A percentile compares a stretch with the other conserved stretches of the same genome.
Evolutionary conservation across 148 eudicot genomes (phyloP).

Genomic region (Chenopodium berlandieri): DNA sequence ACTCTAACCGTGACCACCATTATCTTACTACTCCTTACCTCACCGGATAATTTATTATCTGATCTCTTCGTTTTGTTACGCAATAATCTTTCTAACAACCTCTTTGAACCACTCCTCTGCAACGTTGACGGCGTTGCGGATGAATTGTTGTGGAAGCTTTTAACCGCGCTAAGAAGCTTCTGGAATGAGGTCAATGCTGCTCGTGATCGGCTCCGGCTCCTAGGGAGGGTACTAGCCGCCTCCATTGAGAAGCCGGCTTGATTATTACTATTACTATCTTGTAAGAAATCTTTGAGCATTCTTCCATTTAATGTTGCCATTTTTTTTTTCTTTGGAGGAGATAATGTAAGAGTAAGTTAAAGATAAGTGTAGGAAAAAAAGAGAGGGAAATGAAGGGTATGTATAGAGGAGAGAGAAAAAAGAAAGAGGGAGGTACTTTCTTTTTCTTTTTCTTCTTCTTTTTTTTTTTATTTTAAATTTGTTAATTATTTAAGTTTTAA

Average conservation of each 20-base stretch:
- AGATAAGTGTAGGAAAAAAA: conserved; percentile 4
- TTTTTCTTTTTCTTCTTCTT: neutral
- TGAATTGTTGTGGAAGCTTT: conserved; percentile 19
- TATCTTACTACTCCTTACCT: neutral
- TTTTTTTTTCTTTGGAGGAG: neutral
- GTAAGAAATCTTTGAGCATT: conserved; percentile 25
- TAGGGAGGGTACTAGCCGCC: neutral
- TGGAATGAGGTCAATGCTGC: conserved; percentile 31
- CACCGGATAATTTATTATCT: neutral
- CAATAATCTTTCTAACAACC: neutral
- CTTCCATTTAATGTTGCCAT: conserved; percentile 1
- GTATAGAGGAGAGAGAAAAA: conserved; percentile 1
- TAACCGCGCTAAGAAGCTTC: conserved; percentile 32
- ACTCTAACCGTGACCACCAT: conserved; percentile 32
- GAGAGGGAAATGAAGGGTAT: conserved; percentile 11
- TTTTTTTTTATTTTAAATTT: neutral
- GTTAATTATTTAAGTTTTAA: neutral
- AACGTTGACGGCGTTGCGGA: conserved; percentile 13
- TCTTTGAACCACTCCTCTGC: neutral
- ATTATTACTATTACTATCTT: neutral
- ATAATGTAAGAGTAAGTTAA: neutral
- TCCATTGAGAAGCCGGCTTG: too few species aligned
- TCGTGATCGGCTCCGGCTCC: conserved; percentile 37
- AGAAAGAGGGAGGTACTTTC: conserved; percentile 24
- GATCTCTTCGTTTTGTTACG: neutral